These are phyloP conservation scores for Amphicarpaea edgeworthii DNA, from an alignment of 306 rosid species.

Conservation along the genomic window DNA sequence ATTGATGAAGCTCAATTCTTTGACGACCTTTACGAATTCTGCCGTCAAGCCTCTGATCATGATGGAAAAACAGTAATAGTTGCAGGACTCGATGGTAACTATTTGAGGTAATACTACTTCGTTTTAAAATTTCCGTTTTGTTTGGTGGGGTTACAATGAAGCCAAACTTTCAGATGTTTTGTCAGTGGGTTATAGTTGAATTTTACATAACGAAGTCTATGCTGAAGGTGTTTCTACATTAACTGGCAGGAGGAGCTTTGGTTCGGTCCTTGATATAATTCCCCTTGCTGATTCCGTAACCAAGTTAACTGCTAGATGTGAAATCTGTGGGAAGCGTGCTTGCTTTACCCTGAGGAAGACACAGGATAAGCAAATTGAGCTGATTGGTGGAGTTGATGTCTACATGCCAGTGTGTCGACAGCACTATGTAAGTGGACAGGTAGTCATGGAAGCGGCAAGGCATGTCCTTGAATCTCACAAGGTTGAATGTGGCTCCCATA, in stretches of 20 bases:
- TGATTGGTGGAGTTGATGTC: constrained; percentile 84
- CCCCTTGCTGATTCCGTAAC: constrained; percentile 92
- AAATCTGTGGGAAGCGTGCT: constrained; percentile 78
- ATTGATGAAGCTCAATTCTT: constrained; percentile 98
- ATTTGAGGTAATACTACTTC: constrained; percentile 64
- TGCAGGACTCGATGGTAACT: constrained; percentile 94
- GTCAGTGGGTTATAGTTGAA: constrained; percentile 22
- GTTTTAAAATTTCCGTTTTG: background rate
- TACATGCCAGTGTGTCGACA: constrained; percentile 98
- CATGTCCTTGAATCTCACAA: constrained; percentile 62
- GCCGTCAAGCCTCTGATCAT: constrained; percentile 82
- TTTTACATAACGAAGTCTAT: background rate
- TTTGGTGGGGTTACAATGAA: constrained; percentile 16
- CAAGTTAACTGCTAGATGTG: constrained; percentile 90
- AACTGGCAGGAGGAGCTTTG: constrained; percentile 80
- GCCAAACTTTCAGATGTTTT: constrained; percentile 10
- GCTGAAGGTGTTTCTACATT: constrained; percentile 40
- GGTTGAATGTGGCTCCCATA: constrained; percentile 55
- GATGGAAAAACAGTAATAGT: constrained; percentile 86
- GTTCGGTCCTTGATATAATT: constrained; percentile 78
- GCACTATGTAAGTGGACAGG: constrained; percentile 80
- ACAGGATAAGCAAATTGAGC: constrained; percentile 69
- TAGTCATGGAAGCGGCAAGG: constrained; percentile 68
- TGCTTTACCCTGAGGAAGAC: constrained; percentile 86
- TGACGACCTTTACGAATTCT: constrained; percentile 91